Evolutionary conservation across 2,329 filamentous ascomycete species (phyloP), one percentile per base, ranked within the genome.

Genomic region (Tolypocladium tundrense): DNA sequence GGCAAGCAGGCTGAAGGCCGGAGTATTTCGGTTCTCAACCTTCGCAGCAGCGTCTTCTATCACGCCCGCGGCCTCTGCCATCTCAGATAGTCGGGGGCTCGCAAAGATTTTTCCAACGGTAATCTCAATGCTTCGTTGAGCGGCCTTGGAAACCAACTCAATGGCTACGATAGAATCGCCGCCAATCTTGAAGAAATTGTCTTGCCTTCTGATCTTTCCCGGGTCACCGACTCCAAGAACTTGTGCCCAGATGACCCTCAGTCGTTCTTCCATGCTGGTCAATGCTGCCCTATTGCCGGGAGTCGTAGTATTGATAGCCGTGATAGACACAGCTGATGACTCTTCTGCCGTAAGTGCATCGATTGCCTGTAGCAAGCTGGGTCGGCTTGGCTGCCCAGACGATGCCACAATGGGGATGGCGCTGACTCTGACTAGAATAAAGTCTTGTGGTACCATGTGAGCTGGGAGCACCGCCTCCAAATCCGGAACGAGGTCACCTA

Each of bases 171-270:
- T 45, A 7, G 53, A 55, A 31, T 55, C 53, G 19, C 53, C 53
- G 9, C 53, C 53, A n/a, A 55, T 54, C 19, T 54, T 54, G 27
- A 54, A 54, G 27, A 54, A 54, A 10, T 42, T 54, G n/a, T 54
- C 53, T 7, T 54, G 53, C n/a, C 27, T 24, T 19, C 53, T 19
- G 8, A 54, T 54, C 14, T 43, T 40, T 6, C 4, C 4, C 11
- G 40, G 14, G 9, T 43, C 40, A 3, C 4, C 53, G 40, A 54
- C 14, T 19, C 39, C 27, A 10, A 54, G 27, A 4, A 54, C 53
- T 21, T 33, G 27, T 16, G 53, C 53, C 53, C 53, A 54, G 24
- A 54, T 54, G 11, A 1, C 13, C 8, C 39, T 33, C 27, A 54
- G 16, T 31, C n/a, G 40, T 8, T 21, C 27, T n/a, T 54, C 53